phyloP scores from a whole-genome alignment of 208 protist genomes.

The Acanthamoeba culbertsoni region DNA sequence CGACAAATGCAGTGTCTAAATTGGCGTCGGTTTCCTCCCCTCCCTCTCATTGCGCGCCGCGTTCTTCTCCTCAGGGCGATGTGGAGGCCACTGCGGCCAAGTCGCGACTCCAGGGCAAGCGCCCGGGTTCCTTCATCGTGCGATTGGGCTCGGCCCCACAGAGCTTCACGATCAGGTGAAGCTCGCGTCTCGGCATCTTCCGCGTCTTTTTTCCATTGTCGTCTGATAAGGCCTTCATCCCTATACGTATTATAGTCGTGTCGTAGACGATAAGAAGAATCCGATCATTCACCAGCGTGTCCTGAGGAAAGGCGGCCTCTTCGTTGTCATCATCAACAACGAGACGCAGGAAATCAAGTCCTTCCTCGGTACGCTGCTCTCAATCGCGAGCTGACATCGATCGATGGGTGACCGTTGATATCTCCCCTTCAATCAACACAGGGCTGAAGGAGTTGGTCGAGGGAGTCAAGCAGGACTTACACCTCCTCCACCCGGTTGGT shows the following conservation, averaged over 20 bases:
- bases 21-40: not conserved
- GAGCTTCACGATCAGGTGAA: slow-evolving; percentile 27
- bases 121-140: slow-evolving; percentile 2
- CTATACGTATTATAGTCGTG: not conserved
- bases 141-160: not conserved
- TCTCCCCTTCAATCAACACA: too few relatives aligned
- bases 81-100: not conserved
- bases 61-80: not conserved
- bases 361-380: not conserved
- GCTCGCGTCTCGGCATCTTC: not conserved
- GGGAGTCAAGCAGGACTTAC: not conserved
- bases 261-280: slow-evolving; percentile 2
- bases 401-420: too few relatives aligned
- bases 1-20: too few relatives aligned
- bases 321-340: slow-evolving; percentile 25
- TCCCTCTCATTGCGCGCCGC: not conserved
- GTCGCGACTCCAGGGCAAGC: not conserved
- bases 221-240: not conserved
- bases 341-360: slow-evolving; percentile 30
- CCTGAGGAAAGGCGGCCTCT: not conserved
- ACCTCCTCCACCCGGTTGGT: not conserved
- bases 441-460: not conserved
- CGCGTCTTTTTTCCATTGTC: not conserved
- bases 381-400: too few relatives aligned
- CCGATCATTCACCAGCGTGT: not conserved